Evolutionary conservation across 176 grass and related monocot genomes (phyloP), one percentile per base, ranked within the genome.

Genomic region (Dendrocalamus sinicus): DNA sequence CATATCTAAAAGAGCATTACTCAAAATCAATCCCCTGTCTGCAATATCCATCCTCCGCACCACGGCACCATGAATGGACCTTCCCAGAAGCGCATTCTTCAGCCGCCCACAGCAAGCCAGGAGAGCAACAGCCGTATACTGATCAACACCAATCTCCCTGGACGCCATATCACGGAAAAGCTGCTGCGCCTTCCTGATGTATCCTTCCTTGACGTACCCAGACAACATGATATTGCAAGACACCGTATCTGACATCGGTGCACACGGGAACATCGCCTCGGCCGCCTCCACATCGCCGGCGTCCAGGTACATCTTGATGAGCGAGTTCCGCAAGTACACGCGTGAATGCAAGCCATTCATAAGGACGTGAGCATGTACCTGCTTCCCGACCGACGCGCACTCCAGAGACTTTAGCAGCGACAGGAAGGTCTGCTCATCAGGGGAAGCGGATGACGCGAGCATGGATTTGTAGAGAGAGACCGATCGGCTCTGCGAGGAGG

Each of bases 151-250:
- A 44, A 85, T 75, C 39, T 66, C 85, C 57, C 41, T 79, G 50
- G 24, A 67, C 44, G 57, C 52, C 81, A 88, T 90, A 2, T 50
- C 86, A 40, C 50, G 63, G 46, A 86, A 86, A 70, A 93, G 48
- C 11, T 19, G 20, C 50, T 83, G 77, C 20, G 88, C 88, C 77
- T 79, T 87, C 24, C 0, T 14, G 24, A 12, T 83, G 74, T 37
- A 71, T 8, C 91, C 82, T 53, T 75, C 52, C 39, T 51, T 90
- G 32, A 75, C 78, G 43, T 88, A 85, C 67, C 91, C 91, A 44
- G 88, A 90, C 32, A 90, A 51, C 91, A 93, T 88, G 73, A 93
- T 86, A 40, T 90, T 90, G 35, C 55, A 88, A 6, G 88, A 79
- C 59, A 76, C 85, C 4, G 58, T 15, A 69, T 93, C 88, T 12